A percentile compares a stretch with the other conserved stretches of the same genome.
phyloP scores from a whole-genome alignment of 768 basidiomycete genomes.

The Rhizopogon roseolus region DNA sequence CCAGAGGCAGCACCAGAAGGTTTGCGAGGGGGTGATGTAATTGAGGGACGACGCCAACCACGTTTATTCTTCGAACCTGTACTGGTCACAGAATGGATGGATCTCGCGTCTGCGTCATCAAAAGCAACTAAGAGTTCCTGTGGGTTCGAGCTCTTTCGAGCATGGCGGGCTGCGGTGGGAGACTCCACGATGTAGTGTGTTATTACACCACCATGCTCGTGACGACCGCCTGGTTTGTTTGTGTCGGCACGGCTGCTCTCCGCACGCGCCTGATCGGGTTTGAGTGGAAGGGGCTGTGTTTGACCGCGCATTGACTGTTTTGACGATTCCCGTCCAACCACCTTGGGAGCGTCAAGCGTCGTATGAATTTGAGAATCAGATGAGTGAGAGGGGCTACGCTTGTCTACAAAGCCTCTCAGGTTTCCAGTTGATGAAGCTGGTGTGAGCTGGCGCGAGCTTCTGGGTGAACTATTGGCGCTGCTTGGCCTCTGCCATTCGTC shows the following conservation, averaged over 20 bases:
- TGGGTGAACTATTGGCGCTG: slow-evolving; percentile 8
- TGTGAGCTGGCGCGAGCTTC: slow-evolving; percentile 16
- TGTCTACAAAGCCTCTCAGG: slow-evolving; percentile 22
- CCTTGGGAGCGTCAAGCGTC: slow-evolving; percentile 3
- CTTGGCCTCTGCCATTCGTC: slow-evolving; percentile 13
- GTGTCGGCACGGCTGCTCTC: slow-evolving; percentile 2
- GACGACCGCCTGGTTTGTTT: slow-evolving; percentile 10
- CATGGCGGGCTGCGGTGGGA: slow-evolving; percentile 10
- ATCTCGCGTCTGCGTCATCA: slow-evolving; percentile 22
- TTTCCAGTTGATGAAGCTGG: slow-evolving; percentile 29
- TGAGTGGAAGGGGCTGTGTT: slow-evolving; percentile 28
- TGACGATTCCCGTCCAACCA: slow-evolving; percentile 12
- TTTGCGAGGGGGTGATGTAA: slow-evolving; percentile 19
- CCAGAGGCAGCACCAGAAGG: slow-evolving; percentile 62
- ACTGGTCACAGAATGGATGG: slow-evolving; percentile 19
- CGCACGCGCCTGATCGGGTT: slow-evolving; percentile 7
- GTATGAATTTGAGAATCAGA: not conserved
- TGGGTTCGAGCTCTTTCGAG: slow-evolving; percentile 7
- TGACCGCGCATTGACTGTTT: slow-evolving; percentile 19
- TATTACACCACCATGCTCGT: slow-evolving; percentile 13
- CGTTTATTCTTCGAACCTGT: slow-evolving; percentile 21
- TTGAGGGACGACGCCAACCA: slow-evolving; percentile 10
- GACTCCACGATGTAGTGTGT: slow-evolving; percentile 15
- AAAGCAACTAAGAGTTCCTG: slow-evolving; percentile 11
- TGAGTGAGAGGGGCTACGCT: slow-evolving; percentile 5